Base-by-base conservation (phyloP, 352 stramenopile species). In the Phytopythium kandeliae region DNA sequence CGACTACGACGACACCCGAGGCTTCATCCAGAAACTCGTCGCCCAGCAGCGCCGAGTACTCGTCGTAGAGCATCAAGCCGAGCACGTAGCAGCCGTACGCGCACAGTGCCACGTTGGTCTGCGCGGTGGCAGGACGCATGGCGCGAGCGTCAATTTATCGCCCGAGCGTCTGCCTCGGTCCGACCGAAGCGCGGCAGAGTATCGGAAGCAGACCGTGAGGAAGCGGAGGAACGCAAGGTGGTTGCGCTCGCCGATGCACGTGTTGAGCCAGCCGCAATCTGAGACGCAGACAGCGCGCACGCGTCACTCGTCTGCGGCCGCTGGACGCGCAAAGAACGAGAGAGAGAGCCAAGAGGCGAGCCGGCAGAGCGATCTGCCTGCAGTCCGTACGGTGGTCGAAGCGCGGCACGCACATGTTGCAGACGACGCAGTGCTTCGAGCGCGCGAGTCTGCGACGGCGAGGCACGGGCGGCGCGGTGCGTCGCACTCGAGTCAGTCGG, bases 381-480 rank as follows among this genome's bases (percentile, higher is more conserved):
- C 4, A 4, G 28, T 10, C 9, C 65, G 52, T 34, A 83, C 74
- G 75, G 51, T 89, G 78, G 36, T 89, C 78, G 30, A 83, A 84
- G 49, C 74, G 78, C 25, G 71, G 71, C 15, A 87, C 53, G 48
- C 78, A 87, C 1, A 74, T 55, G 55, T 86, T 75, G 69, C 78
- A 89, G 38, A 86, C 42, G 4, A 64, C 65, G 50, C 75, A 89
- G 51, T 87, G 73, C 65, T 86, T 87, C 51, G 73, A 87, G n/a
- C 78, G 64, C 42, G 75, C 74, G 26, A 78, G 56, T 48, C 73
- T 85, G 45, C n/a, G n/a, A n/a, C n/a, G n/a, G n/a, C n/a, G n/a
- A n/a, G n/a, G n/a, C n/a, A n/a, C n/a, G n/a, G n/a, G n/a, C n/a
- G n/a, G n/a, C n/a, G n/a, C n/a, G n/a, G n/a, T n/a, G n/a, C n/a